phyloP scores from a whole-genome alignment of 345 rosid species.

The Populus nigra region DNA sequence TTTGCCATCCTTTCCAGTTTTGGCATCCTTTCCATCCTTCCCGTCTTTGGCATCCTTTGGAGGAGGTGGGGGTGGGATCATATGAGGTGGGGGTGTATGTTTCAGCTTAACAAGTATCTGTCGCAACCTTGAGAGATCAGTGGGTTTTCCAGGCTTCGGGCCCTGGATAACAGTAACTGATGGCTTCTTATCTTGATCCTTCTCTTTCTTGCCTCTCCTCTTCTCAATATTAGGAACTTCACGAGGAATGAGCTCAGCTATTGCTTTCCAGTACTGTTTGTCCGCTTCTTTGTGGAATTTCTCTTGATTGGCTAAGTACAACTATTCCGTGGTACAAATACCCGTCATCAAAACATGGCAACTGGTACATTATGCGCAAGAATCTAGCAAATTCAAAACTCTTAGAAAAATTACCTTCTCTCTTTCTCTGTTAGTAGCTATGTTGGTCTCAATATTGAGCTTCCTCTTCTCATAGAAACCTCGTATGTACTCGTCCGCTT shows the following conservation, averaged over 20 bases:
- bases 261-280: slow-evolving; percentile 39
- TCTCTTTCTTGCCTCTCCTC: slow-evolving; percentile 38
- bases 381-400: background rate
- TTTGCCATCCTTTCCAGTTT: slow-evolving; percentile 27
- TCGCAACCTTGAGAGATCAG: slow-evolving; percentile 35
- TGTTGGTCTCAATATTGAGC: slow-evolving; percentile 33
- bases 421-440: slow-evolving; percentile 26
- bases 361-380: background rate
- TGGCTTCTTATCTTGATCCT: slow-evolving; percentile 36
- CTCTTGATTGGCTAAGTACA: slow-evolving; percentile 29
- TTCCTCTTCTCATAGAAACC: slow-evolving; percentile 34
- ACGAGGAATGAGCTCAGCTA: slow-evolving; percentile 30
- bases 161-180: slow-evolving; percentile 30
- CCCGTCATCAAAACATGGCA: background rate
- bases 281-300: slow-evolving; percentile 35
- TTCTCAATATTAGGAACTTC: slow-evolving; percentile 36
- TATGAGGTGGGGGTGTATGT: slow-evolving; percentile 39
- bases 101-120: slow-evolving; percentile 33
- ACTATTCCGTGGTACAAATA: slow-evolving; percentile 20
- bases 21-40: slow-evolving; percentile 32
- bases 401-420: slow-evolving; percentile 21
- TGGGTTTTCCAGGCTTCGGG: slow-evolving; percentile 38
- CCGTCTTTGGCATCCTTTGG: slow-evolving; percentile 31
- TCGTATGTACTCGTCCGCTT: slow-evolving; percentile 27
- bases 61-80: slow-evolving; percentile 38